phyloP scores from a whole-genome alignment of 202 grass and related monocot genomes.

The Carex arenaria region DNA sequence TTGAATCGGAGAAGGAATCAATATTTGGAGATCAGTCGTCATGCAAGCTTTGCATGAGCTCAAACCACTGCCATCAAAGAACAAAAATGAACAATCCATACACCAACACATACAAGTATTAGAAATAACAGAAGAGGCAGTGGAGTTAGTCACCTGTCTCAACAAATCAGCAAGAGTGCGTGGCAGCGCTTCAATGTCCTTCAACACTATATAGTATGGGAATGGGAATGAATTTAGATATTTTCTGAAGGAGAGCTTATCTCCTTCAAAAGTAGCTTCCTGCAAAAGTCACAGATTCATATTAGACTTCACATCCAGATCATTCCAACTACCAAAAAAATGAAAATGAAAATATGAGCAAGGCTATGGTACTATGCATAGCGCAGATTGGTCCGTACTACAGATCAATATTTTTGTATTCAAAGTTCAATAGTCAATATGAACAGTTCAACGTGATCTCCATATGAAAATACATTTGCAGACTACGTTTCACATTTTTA shows the following conservation, averaged over 20 bases:
- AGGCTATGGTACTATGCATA: no score
- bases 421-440: no score
- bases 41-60: constrained; percentile 71
- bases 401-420: no score
- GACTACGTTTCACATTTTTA: no score
- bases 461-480: no score
- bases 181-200: constrained; percentile 83
- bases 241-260: constrained; percentile 31
- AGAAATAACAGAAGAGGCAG: not conserved
- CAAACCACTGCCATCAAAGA: constrained; percentile 74
- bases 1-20: not conserved
- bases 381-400: no score
- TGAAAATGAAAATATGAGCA: not conserved
- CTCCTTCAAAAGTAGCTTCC: constrained; percentile 50
- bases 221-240: constrained; percentile 88
- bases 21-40: constrained; percentile 18
- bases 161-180: constrained; percentile 80
- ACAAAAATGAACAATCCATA: not conserved
- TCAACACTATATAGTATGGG: constrained; percentile 77
- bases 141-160: constrained; percentile 63
- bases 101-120: not conserved
- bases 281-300: constrained; percentile 21
- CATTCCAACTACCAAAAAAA: not conserved
- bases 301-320: not conserved
- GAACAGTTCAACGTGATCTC: no score